Base-by-base conservation (phyloP, 2,329 filamentous ascomycete species). In the Scleromitrula shiraiana region DNA sequence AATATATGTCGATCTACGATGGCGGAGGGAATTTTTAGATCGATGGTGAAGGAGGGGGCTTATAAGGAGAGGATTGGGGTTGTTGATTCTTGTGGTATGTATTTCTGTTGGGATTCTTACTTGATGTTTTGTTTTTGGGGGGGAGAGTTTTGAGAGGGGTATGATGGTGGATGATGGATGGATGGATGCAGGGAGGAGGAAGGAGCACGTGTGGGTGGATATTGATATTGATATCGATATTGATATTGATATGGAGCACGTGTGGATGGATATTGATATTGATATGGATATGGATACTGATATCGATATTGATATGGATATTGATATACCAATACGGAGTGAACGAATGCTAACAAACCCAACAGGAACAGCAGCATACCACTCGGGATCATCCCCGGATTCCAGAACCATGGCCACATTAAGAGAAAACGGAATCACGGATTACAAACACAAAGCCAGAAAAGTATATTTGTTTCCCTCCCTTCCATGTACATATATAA, bases 1-100 rank as follows among this genome's bases (percentile, higher is more conserved):
- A 98, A 98, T 68, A 97, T 97, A 62, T 98, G 89, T 65, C 75
- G 78, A 52, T 95, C 89, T 7, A 87, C 93, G 26, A 97, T 98
- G 93, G 88, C 90, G 38, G 91, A 97, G 72, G 93, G 87, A 41
- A 86, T 95, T 56, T 97, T 98, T 70, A 80, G 81, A 50, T 78
- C 82, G 51, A 70, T 93, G 33, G 76, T 76, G 33, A 73, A 77
- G 56, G 77, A 83, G 50, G 67, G 76, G 39, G 72, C 77, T 20
- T 80, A 80, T 60, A 71, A 75, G 59, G 71, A 68, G 39, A 69
- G 73, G 51, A 80, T 96, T 61, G 70, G 70, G 14, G 71, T 71
- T 51, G 80, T 96, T 57, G 93, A 97, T 67, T 94, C 87, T 7
- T 93, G 88, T 65, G 93, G 93, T 41, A 98, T 17, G 32, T 17